phyloP scores from a whole-genome alignment of 176 grass and related monocot genomes.

The Urochloa ruziziensis region DNA sequence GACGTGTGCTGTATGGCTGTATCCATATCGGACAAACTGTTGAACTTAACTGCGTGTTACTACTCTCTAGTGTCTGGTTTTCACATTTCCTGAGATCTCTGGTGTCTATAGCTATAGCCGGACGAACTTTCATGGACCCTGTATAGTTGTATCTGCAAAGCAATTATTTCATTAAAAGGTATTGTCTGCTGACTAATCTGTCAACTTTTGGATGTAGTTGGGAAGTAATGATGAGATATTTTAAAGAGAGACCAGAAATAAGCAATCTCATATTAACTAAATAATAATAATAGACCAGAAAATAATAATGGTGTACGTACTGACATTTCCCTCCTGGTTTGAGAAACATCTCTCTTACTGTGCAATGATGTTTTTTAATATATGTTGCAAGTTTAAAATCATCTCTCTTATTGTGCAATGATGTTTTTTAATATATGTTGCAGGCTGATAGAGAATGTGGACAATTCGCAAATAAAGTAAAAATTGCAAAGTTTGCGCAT shows the following conservation, averaged over 20 bases:
- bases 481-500: background rate
- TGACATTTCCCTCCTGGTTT: background rate
- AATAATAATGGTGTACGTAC: background rate
- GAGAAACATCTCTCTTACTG: background rate
- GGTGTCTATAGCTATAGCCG: too few relatives aligned
- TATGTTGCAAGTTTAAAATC: background rate
- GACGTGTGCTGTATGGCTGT: too few relatives aligned
- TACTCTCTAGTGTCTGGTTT: too few relatives aligned
- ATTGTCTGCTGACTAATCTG: conserved; percentile 27
- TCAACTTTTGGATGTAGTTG: conserved; percentile 31
- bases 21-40: too few relatives aligned
- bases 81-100: too few relatives aligned
- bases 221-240: background rate
- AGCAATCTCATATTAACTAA: background rate
- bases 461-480: background rate
- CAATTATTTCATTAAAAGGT: too few relatives aligned
- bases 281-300: too few relatives aligned
- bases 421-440: background rate
- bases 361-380: background rate
- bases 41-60: too few relatives aligned
- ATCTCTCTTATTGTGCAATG: background rate
- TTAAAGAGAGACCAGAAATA: background rate
- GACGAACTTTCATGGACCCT: too few relatives aligned
- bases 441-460: background rate
- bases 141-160: too few relatives aligned